phyloP scores from a whole-genome alignment of 306 rosid genomes.

The Castanospermum australe region DNA sequence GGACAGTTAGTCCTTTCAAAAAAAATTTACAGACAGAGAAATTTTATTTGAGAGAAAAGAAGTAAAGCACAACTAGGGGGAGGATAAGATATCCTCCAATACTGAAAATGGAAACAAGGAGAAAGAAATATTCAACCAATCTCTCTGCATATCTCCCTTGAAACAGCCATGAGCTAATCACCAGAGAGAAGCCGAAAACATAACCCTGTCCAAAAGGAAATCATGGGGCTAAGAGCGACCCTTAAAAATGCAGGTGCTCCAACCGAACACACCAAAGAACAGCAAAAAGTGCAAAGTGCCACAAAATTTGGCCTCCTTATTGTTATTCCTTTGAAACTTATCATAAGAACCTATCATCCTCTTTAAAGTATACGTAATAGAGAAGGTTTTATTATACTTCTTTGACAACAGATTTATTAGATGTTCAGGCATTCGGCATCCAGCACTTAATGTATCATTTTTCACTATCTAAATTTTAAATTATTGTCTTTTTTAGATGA shows the following conservation, averaged over 20 bases:
- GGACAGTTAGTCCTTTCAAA: conserved; percentile 9
- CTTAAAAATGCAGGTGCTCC: neutral
- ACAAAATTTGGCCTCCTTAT: neutral
- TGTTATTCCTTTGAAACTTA: neutral
- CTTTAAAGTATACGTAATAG: neutral
- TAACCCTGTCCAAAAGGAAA: conserved; percentile 9
- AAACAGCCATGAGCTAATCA: neutral
- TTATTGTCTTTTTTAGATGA: neutral
- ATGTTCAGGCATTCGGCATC: conserved; percentile 6
- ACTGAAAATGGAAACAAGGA: neutral
- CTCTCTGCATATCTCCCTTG: neutral
- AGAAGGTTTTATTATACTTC: neutral
- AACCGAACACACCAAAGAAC: neutral
- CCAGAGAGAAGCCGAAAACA: neutral
- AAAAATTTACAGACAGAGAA: neutral
- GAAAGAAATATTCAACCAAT: neutral
- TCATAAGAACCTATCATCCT: neutral
- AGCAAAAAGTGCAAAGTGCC: neutral
- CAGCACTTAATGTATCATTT: neutral
- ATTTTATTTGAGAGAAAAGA: neutral
- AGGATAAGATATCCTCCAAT: neutral
- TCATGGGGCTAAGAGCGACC: neutral
- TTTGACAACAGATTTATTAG: neutral
- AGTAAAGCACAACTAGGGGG: neutral
- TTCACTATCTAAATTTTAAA: neutral